phyloP scores from a whole-genome alignment of 169 alveolate species.

The Babesia ovata region DNA sequence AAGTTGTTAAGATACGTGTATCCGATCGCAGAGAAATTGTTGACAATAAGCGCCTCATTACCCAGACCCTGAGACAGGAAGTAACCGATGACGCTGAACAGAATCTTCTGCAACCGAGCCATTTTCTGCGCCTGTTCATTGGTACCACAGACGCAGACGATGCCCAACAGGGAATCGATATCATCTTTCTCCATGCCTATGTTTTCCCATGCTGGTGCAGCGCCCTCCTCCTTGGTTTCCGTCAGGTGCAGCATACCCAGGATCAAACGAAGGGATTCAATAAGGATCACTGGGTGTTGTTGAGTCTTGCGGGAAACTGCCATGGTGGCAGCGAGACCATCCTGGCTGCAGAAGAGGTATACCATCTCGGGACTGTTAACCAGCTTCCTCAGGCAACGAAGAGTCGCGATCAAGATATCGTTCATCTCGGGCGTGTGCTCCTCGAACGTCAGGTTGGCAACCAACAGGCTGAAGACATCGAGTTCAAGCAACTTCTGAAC shows the following conservation, averaged over 20 bases:
- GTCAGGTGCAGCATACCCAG: slow-evolving; percentile 80
- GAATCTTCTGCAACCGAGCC: slow-evolving; percentile 74
- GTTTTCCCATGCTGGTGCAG: slow-evolving; percentile 78
- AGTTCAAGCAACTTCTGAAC: slow-evolving; percentile 82
- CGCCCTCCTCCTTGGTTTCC: slow-evolving; percentile 50
- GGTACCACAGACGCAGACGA: slow-evolving; percentile 68
- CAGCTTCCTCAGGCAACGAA: slow-evolving; percentile 86
- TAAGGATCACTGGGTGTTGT: slow-evolving; percentile 82
- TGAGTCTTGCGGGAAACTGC: slow-evolving; percentile 79
- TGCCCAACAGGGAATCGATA: slow-evolving; percentile 64
- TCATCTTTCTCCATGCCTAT: slow-evolving; percentile 76
- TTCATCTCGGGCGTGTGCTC: slow-evolving; percentile 79
- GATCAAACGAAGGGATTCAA: slow-evolving; percentile 83
- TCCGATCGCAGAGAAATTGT: slow-evolving; percentile 69
- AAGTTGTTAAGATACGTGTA: slow-evolving; percentile 57
- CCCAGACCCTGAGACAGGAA: slow-evolving; percentile 78
- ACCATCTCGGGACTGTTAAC: slow-evolving; percentile 85
- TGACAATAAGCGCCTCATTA: slow-evolving; percentile 70
- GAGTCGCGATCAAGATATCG: slow-evolving; percentile 83
- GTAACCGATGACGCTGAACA: slow-evolving; percentile 72
- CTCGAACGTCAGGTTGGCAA: slow-evolving; percentile 79
- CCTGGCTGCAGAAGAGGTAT: slow-evolving; percentile 85
- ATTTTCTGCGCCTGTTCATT: slow-evolving; percentile 61
- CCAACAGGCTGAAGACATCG: slow-evolving; percentile 81
- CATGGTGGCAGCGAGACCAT: slow-evolving; percentile 84